Conservation (phyloP, 257 asterid species). For the Fraxinus pennsylvanica region DNA sequence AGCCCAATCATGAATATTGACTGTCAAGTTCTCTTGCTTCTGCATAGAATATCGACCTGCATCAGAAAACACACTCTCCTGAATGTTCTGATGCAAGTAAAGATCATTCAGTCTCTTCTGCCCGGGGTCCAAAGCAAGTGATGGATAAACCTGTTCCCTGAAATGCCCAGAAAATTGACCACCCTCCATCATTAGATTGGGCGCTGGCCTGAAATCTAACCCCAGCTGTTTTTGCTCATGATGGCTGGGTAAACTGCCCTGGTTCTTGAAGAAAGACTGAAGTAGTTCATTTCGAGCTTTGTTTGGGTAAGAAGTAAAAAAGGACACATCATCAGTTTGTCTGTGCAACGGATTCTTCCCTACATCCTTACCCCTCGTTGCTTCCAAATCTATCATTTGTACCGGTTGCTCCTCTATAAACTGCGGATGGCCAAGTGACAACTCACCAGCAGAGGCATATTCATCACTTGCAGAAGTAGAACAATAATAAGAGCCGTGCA, state of each 20-base stretch:
- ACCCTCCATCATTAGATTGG: conserved; percentile 49
- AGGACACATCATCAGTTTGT: conserved; percentile 46
- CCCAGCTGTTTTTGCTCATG: conserved; percentile 56
- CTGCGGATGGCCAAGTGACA: conserved; percentile 60
- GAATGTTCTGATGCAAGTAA: conserved; percentile 52
- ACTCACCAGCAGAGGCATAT: conserved; percentile 53
- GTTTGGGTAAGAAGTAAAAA: conserved; percentile 50
- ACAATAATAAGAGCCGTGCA: conserved; percentile 53
- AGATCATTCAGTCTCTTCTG: conserved; percentile 66
- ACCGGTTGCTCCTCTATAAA: conserved; percentile 53
- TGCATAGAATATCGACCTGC: conserved; percentile 53
- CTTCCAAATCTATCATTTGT: conserved; percentile 46
- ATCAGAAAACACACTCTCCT: conserved; percentile 42
- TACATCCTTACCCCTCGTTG: conserved; percentile 39
- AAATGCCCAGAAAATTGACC: conserved; percentile 57
- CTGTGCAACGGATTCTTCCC: conserved; percentile 53
- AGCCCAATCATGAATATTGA: conserved; percentile 56
- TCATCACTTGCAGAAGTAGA: conserved; percentile 49
- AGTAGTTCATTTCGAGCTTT: conserved; percentile 61
- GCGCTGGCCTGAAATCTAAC: conserved; percentile 51
- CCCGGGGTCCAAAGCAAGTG: conserved; percentile 51
- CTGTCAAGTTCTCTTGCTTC: conserved; percentile 49
- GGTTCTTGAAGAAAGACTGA: conserved; percentile 61
- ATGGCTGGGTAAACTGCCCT: conserved; percentile 49
- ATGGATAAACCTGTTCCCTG: conserved; percentile 54